Percentiles rank a stretch among this genome's conserved stretches.
These are phyloP conservation scores for Tilletia setariae DNA, from an alignment of 1,284 basidiomycete genomes.

Conservation along the genomic window DNA sequence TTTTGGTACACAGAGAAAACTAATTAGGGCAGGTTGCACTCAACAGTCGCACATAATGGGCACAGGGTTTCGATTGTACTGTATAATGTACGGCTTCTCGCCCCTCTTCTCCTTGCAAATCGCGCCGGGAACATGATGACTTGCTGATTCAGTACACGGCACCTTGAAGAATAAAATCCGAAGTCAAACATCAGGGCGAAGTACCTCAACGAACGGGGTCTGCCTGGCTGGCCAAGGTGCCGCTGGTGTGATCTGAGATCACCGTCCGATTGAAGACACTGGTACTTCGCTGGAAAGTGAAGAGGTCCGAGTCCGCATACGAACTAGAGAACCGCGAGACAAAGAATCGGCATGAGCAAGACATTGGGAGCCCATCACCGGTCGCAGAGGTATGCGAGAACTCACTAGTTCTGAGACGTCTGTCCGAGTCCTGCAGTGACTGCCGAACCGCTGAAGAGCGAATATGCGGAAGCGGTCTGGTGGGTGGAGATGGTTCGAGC, in stretches of 20 bases:
- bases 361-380: background rate
- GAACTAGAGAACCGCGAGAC: slow-evolving; percentile 6
- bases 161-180: too few relatives aligned
- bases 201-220: background rate
- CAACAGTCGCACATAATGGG: too few relatives aligned
- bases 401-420: slow-evolving; percentile 20
- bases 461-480: slow-evolving; percentile 9
- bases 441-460: background rate
- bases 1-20: background rate
- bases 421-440: slow-evolving; percentile 4
- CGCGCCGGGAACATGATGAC: too few relatives aligned
- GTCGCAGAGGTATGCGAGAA: background rate
- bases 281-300: slow-evolving; percentile 17
- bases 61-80: too few relatives aligned
- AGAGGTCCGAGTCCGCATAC: slow-evolving; percentile 18
- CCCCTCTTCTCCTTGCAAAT: too few relatives aligned
- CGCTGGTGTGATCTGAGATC: background rate
- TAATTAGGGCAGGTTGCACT: too few relatives aligned
- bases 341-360: background rate
- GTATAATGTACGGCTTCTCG: too few relatives aligned
- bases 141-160: too few relatives aligned
- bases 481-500: slow-evolving; percentile 5
- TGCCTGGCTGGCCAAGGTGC: background rate
- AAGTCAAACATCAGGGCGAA: too few relatives aligned
- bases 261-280: slow-evolving; percentile 11